Evolutionary conservation across 2,329 filamentous ascomycete genomes (phyloP).

Genomic region (Huntiella bhutanensis): DNA sequence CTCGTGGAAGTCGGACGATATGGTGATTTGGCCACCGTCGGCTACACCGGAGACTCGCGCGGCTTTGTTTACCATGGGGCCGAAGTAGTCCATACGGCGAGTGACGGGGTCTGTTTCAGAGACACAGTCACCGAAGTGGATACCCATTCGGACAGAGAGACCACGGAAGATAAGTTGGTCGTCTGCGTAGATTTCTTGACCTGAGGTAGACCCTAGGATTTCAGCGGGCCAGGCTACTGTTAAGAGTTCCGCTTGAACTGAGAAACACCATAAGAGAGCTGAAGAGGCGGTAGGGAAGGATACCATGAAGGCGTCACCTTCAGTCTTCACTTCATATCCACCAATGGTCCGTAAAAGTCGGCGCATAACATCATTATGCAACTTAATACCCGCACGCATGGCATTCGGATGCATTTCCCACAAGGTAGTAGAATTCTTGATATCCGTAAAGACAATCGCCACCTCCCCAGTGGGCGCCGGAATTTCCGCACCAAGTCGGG

Average conservation of each 20-base stretch:
- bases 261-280: constrained; percentile 88
- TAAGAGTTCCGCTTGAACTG: constrained; percentile 71
- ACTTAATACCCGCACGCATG: constrained; percentile 91
- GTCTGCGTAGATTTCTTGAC: constrained; percentile 63
- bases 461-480: constrained; percentile 80
- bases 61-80: constrained; percentile 96
- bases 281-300: constrained; percentile 93
- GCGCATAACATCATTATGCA: constrained; percentile 94
- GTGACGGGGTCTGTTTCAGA: constrained; percentile 93
- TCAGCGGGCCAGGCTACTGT: constrained; percentile 88
- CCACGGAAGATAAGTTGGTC: constrained; percentile 87
- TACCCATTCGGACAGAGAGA: constrained; percentile 89
- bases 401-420: constrained; percentile 93
- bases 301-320: constrained; percentile 99
- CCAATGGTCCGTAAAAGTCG: constrained; percentile 82
- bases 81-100: constrained; percentile 97
- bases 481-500: constrained; percentile 74
- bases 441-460: constrained; percentile 92
- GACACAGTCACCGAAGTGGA: constrained; percentile 86
- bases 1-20: constrained; percentile 90
- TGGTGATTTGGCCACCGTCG: constrained; percentile 90
- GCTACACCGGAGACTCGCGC: constrained; percentile 86
- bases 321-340: constrained; percentile 97
- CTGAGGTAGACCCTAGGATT: constrained; percentile 69
- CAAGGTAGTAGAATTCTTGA: constrained; percentile 90